Percentiles rank a stretch among this genome's conserved stretches.
phyloP scores from a whole-genome alignment of 192 early-diverging fungal species.

The Coemansia sp. region DNA sequence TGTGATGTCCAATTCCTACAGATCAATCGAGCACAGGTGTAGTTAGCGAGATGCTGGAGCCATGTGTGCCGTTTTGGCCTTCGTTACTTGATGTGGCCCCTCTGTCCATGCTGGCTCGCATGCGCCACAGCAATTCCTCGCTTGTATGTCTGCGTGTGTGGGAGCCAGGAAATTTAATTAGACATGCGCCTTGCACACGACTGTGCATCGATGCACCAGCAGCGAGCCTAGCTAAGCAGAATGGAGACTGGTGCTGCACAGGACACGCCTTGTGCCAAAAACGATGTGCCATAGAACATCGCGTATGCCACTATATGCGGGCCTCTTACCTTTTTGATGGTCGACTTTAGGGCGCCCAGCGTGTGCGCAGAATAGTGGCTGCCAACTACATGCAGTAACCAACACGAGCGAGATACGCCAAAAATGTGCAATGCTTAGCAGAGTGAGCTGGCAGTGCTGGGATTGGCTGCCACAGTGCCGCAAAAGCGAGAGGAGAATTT shows the following conservation, averaged over 20 bases:
- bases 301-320: not conserved
- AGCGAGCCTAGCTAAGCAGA: not conserved
- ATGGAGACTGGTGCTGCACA: conserved; percentile 5
- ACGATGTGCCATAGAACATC: not conserved
- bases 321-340: conserved; percentile 67
- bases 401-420: not conserved
- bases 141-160: not conserved
- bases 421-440: conserved; percentile 1
- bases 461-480: not conserved
- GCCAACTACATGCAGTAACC: conserved; percentile 55
- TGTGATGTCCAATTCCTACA: conserved; percentile 61
- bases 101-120: not conserved
- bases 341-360: conserved; percentile 71
- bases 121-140: not conserved
- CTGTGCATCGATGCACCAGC: conserved; percentile 2
- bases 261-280: not conserved
- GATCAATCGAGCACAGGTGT: not conserved
- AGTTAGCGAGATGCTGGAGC: not conserved
- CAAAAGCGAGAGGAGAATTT: not conserved
- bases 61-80: not conserved
- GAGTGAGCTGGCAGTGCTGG: not conserved
- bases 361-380: conserved; percentile 75
- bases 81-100: not conserved
- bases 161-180: conserved; percentile 7
- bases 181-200: conserved; percentile 3